Evolutionary conservation across 257 asterid genomes (phyloP).

Genomic region (Linaria vulgaris): DNA sequence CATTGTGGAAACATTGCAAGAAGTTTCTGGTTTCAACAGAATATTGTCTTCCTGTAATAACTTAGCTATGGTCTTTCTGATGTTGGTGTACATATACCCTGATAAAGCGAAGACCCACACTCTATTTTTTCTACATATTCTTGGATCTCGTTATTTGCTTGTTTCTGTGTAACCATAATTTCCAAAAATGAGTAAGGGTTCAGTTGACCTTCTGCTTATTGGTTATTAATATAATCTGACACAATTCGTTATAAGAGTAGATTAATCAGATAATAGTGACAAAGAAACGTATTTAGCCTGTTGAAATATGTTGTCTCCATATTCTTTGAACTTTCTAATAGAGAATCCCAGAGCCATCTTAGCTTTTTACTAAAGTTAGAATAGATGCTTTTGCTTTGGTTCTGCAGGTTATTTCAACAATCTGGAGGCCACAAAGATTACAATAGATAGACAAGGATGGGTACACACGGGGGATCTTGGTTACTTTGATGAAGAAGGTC

Average conservation of each 20-base stretch:
- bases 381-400: background rate
- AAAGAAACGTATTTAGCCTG: background rate
- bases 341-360: constrained; percentile 5
- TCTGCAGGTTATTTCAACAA: constrained; percentile 79
- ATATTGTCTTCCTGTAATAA: too few species aligned
- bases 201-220: background rate
- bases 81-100: too few species aligned
- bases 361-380: background rate
- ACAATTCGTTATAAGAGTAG: background rate
- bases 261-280: too few species aligned
- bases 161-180: too few species aligned
- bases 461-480: constrained; percentile 98
- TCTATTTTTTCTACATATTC: too few species aligned
- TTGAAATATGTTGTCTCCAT: background rate
- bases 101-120: too few species aligned
- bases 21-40: too few species aligned
- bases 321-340: background rate
- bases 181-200: too few species aligned
- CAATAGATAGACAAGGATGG: constrained; percentile 92
- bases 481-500: constrained; percentile 83
- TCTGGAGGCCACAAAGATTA: constrained; percentile 72
- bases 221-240: background rate
- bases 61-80: too few species aligned
- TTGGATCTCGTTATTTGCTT: too few species aligned
- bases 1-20: too few species aligned